phyloP scores from a whole-genome alignment of 2,329 filamentous ascomycete species.

The Teratosphaeria zuluensis region DNA sequence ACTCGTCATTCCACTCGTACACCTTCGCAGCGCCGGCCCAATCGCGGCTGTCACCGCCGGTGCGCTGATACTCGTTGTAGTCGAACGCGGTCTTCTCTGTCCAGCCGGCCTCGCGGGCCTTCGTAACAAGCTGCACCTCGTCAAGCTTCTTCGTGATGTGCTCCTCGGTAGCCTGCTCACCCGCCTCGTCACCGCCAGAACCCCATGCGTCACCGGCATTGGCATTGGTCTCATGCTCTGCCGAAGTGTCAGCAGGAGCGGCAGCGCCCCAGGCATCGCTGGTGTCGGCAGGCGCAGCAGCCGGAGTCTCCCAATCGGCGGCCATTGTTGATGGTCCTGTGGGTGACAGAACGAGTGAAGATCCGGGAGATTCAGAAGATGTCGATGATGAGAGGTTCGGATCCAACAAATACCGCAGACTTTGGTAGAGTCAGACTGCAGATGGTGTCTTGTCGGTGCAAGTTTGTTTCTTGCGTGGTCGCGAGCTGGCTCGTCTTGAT shows the following conservation, averaged over 20 bases:
- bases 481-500: background rate
- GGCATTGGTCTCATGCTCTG: background rate
- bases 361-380: too few relatives aligned
- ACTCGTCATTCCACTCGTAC: conserved; percentile 81
- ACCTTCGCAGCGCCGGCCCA: conserved; percentile 49
- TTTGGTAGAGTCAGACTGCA: background rate
- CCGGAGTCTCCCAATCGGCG: background rate
- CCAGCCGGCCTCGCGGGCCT: conserved; percentile 1
- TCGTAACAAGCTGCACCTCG: background rate
- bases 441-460: background rate
- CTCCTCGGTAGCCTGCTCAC: background rate
- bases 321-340: background rate
- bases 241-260: background rate
- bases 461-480: background rate
- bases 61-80: conserved; percentile 16
- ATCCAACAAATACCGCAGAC: too few relatives aligned
- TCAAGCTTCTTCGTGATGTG: background rate
- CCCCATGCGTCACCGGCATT: background rate
- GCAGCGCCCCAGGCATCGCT: background rate
- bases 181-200: background rate
- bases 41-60: conserved; percentile 15
- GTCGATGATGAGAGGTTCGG: background rate
- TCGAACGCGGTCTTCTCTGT: conserved; percentile 16
- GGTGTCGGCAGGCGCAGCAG: background rate
- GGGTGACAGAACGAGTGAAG: background rate